Evolutionary conservation across 2,329 filamentous ascomycete species (phyloP).

Genomic region (Penicillium palitans): DNA sequence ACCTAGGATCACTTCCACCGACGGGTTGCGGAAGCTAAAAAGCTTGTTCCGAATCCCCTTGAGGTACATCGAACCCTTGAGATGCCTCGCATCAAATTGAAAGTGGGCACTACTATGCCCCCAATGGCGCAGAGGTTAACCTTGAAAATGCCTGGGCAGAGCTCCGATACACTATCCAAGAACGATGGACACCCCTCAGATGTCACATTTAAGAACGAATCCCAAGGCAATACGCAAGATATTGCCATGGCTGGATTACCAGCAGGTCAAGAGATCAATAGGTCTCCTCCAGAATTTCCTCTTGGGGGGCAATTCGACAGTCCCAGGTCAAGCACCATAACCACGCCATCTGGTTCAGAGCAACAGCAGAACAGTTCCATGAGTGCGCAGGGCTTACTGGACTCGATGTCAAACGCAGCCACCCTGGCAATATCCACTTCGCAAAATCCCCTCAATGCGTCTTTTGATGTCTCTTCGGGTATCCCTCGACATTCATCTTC

Average conservation of each 20-base stretch:
- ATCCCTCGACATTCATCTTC: background rate
- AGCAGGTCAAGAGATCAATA: conserved; percentile 22
- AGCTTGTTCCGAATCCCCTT: conserved; percentile 66
- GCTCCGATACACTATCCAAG: conserved; percentile 50
- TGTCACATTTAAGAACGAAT: conserved; percentile 56
- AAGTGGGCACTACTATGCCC: conserved; percentile 55
- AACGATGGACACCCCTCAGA: conserved; percentile 44
- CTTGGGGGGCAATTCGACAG: conserved; percentile 38
- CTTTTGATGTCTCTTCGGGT: background rate
- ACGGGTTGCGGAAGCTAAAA: conserved; percentile 70
- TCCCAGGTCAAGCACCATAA: conserved; percentile 26
- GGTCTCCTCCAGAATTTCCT: conserved; percentile 33
- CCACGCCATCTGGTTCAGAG: conserved; percentile 22
- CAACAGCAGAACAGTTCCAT: conserved; percentile 28
- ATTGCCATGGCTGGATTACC: conserved; percentile 51
- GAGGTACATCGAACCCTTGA: conserved; percentile 39
- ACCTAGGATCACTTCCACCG: conserved; percentile 66
- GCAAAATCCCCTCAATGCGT: conserved; percentile 16
- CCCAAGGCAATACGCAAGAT: conserved; percentile 54
- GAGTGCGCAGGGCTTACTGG: conserved; percentile 28
- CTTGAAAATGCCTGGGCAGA: conserved; percentile 65
- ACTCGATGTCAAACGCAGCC: conserved; percentile 17
- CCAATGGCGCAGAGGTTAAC: conserved; percentile 64
- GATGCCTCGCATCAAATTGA: conserved; percentile 78
- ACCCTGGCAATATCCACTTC: conserved; percentile 20